phyloP scores from a whole-genome alignment of 1,139 yeast species.

The Geotrichum citri-aurantii region DNA sequence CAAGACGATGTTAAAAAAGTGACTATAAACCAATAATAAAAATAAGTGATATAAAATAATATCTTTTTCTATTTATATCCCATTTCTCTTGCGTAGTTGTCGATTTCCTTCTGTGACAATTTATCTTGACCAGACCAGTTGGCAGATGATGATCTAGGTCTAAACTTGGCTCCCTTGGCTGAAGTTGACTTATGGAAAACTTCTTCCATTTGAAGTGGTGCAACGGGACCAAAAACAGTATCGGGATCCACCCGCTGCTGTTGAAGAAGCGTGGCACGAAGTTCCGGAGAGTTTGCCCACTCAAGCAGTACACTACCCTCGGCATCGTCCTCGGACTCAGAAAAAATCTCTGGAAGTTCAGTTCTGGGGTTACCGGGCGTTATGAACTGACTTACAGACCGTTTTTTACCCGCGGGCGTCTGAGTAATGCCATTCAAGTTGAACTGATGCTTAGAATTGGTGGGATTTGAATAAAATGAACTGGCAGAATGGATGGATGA shows the following conservation, averaged over 20 bases:
- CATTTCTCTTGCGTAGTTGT: slow-evolving; percentile 49
- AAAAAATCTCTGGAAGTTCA: slow-evolving; percentile 43
- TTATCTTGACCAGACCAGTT: slow-evolving; percentile 46
- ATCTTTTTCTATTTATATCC: slow-evolving; percentile 38
- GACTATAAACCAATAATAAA: neutral
- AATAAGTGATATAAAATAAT: neutral
- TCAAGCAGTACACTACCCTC: slow-evolving; percentile 49
- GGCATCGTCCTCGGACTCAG: slow-evolving; percentile 55
- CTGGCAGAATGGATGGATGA: neutral
- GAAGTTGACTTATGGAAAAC: slow-evolving; percentile 49
- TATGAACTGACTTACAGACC: neutral
- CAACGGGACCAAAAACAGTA: slow-evolving; percentile 70
- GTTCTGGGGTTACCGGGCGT: slow-evolving; percentile 21
- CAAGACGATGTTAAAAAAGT: too few relatives aligned
- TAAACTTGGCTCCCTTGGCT: slow-evolving; percentile 37
- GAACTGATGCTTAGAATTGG: neutral
- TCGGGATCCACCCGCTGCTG: slow-evolving; percentile 68
- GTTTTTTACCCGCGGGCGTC: neutral
- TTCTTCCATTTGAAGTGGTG: slow-evolving; percentile 61
- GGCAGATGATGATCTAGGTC: slow-evolving; percentile 58
- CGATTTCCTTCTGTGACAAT: slow-evolving; percentile 45
- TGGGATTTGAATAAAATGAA: slow-evolving; percentile 2
- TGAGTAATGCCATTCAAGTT: slow-evolving; percentile 3
- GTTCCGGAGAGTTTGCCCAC: slow-evolving; percentile 71
- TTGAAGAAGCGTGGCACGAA: slow-evolving; percentile 46